Percentiles rank a stretch among this genome's conserved stretches.
These are phyloP conservation scores for Alternaria sp. DNA, from an alignment of 2,329 filamentous ascomycete species.

Conservation along the genomic window DNA sequence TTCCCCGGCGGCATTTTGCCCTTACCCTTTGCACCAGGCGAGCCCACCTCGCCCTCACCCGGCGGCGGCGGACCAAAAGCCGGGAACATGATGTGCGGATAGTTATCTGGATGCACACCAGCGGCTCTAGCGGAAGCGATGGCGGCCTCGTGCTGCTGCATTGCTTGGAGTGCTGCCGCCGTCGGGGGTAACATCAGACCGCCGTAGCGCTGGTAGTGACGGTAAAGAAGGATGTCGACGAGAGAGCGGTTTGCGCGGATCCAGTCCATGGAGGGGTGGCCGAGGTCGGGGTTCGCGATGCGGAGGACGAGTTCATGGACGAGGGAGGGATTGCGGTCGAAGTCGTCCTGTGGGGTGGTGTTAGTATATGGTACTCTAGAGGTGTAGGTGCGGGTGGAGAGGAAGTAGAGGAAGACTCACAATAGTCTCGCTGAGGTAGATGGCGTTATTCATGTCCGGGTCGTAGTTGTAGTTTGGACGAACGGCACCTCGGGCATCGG, in stretches of 20 bases:
- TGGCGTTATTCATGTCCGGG: conserved; percentile 3
- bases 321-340: conserved; percentile 2
- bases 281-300: background rate
- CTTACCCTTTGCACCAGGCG: background rate
- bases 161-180: background rate
- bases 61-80: background rate
- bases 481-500: background rate
- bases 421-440: background rate
- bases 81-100: background rate
- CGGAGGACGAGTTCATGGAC: conserved; percentile 10
- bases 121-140: background rate
- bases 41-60: background rate
- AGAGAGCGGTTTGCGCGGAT: conserved; percentile 8
- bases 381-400: background rate
- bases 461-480: background rate
- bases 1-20: background rate
- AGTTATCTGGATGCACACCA: background rate
- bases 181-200: conserved; percentile 12
- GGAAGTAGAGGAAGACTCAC: background rate
- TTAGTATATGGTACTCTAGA: background rate
- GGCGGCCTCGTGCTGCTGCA: background rate
- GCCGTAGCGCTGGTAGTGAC: conserved; percentile 13
- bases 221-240: conserved; percentile 8
- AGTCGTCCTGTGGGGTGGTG: background rate
- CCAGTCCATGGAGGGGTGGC: conserved; percentile 4